A percentile compares a stretch with the other conserved stretches of the same genome.
Evolutionary conservation across 148 eudicot genomes (phyloP).

Genomic region (Talinum fruticosum): DNA sequence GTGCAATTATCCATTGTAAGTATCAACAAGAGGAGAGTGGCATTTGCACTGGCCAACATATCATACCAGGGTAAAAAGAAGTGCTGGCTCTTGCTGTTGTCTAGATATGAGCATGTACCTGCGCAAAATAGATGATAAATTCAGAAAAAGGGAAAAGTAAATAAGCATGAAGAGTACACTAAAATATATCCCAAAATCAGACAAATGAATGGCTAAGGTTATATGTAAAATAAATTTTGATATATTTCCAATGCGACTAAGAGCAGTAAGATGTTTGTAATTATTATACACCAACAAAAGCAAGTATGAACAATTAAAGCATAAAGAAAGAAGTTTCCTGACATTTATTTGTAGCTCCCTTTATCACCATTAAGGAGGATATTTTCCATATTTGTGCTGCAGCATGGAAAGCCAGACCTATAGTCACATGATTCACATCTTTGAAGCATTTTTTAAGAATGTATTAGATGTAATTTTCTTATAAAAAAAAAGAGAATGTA

Average conservation of each 20-base stretch:
- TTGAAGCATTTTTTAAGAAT: neutral
- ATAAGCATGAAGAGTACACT: neutral
- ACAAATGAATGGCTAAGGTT: neutral
- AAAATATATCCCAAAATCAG: neutral
- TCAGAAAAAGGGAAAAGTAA: neutral
- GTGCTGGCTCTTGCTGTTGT: constrained; percentile 64
- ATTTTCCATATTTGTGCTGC: neutral
- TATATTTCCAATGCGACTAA: neutral
- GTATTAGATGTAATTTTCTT: too few relatives aligned
- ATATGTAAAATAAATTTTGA: neutral
- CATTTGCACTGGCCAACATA: constrained; percentile 7
- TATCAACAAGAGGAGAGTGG: neutral
- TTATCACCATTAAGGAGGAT: neutral
- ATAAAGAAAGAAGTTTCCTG: neutral
- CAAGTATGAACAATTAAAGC: neutral
- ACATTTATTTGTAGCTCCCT: neutral
- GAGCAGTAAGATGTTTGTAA: neutral
- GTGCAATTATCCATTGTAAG: neutral
- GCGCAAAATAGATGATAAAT: constrained; percentile 13
- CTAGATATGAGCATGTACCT: constrained; percentile 82
- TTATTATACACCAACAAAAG: neutral
- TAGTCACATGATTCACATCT: neutral
- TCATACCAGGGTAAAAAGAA: constrained; percentile 87
- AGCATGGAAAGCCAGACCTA: neutral
- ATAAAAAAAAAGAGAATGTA: too few relatives aligned